These are phyloP conservation scores for Rhodamnia argentea DNA, from an alignment of 345 rosid genomes.

Conservation along the genomic window DNA sequence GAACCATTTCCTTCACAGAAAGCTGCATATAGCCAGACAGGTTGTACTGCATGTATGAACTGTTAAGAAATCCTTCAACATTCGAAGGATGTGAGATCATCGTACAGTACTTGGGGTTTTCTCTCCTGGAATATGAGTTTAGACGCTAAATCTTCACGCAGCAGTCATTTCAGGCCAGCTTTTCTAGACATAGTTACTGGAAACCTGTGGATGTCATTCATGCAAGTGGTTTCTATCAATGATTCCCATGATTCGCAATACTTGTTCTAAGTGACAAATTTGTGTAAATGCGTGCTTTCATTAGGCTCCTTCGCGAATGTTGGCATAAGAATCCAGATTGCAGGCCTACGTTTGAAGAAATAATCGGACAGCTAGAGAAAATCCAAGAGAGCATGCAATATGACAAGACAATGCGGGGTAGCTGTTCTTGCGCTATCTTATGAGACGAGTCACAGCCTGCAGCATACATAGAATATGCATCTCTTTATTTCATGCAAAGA, in stretches of 20 bases:
- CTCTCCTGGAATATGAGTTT: too few relatives aligned
- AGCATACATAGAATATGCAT: background rate
- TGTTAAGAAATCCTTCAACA: background rate
- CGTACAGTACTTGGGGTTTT: too few relatives aligned
- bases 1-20: background rate
- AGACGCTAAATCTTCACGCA: too few relatives aligned
- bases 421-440: slow-evolving; percentile 20
- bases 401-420: background rate
- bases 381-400: slow-evolving; percentile 19
- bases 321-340: slow-evolving; percentile 62
- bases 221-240: background rate
- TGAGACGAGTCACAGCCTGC: background rate
- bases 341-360: slow-evolving; percentile 52
- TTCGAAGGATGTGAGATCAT: background rate
- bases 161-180: too few relatives aligned
- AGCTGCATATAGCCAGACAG: background rate
- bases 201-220: background rate
- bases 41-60: background rate
- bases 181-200: background rate
- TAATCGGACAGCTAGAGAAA: slow-evolving; percentile 35
- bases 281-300: background rate
- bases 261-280: background rate
- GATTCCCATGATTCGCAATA: background rate
- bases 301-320: slow-evolving; percentile 50
- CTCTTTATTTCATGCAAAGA: background rate